Evolutionary conservation across 208 protist genomes (phyloP).

Genomic region (Leishmania major): DNA sequence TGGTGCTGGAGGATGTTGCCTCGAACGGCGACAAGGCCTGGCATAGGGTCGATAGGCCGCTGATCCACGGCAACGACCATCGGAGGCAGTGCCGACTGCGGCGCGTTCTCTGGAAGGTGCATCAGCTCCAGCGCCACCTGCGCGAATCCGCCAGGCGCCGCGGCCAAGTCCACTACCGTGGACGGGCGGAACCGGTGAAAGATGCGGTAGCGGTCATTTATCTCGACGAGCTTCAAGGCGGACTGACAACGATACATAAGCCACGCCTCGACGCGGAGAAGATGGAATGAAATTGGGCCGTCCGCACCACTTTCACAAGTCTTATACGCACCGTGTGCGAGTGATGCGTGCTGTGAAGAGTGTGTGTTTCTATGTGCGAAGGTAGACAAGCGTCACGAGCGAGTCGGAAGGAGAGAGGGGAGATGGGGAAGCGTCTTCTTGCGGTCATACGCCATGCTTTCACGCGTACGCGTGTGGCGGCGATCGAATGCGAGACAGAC

Average conservation of each 20-base stretch:
- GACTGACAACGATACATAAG: conserved; percentile 62
- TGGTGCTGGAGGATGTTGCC: conserved; percentile 61
- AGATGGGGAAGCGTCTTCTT: not conserved
- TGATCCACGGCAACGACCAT: conserved; percentile 72
- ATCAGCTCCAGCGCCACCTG: conserved; percentile 71
- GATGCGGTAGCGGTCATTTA: conserved; percentile 51
- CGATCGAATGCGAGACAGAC: not conserved
- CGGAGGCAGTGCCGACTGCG: conserved; percentile 4
- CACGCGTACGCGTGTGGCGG: not conserved
- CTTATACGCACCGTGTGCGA: not conserved
- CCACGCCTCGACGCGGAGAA: not conserved
- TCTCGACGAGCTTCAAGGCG: conserved; percentile 63
- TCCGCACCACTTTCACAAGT: not conserved
- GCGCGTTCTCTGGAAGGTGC: conserved; percentile 2
- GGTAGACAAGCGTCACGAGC: not conserved
- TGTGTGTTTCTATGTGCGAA: not conserved
- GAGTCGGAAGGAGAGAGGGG: not conserved
- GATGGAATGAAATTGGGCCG: not conserved
- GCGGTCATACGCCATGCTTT: not conserved
- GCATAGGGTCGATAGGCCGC: conserved; percentile 49
- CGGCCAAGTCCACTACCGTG: conserved; percentile 74
- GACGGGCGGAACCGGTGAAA: conserved; percentile 28
- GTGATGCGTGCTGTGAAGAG: not conserved
- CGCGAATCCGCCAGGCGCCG: conserved; percentile 72
- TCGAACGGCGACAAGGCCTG: conserved; percentile 32